These are phyloP conservation scores for Ophiostoma piceae DNA, from an alignment of 2,329 filamentous ascomycete genomes.

Conservation along the genomic window DNA sequence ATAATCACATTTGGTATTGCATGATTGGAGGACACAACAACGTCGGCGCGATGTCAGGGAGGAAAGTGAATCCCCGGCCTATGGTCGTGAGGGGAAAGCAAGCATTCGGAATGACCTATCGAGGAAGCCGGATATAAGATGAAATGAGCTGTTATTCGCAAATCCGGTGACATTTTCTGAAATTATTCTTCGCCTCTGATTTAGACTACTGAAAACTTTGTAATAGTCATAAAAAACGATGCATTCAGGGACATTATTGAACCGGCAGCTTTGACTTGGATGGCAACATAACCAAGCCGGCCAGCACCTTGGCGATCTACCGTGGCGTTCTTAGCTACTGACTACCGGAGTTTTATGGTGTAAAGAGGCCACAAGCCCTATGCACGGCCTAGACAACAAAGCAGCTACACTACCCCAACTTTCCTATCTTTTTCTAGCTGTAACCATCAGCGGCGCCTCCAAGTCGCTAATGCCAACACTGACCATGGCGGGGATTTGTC, in stretches of 20 bases:
- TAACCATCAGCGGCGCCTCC: slow-evolving; percentile 21
- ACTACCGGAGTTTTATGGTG: background rate
- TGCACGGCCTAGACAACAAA: background rate
- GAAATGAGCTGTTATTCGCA: background rate
- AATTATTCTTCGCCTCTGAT: too few relatives aligned
- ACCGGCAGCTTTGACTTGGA: background rate
- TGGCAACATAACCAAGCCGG: background rate
- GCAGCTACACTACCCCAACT: background rate
- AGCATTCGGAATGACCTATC: background rate
- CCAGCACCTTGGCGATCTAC: background rate
- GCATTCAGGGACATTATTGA: background rate
- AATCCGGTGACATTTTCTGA: background rate
- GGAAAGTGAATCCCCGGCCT: background rate
- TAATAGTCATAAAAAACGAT: too few relatives aligned
- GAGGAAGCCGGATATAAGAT: background rate
- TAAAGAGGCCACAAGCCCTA: too few relatives aligned
- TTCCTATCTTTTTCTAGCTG: background rate
- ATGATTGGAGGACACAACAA: background rate
- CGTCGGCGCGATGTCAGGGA: background rate
- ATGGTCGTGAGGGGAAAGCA: background rate
- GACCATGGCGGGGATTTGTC: slow-evolving; percentile 23
- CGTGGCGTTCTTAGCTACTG: background rate
- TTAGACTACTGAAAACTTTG: background rate
- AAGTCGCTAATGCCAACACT: slow-evolving; percentile 28
- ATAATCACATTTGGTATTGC: background rate